These are phyloP conservation scores for Leccinellum rugosiceps DNA, from an alignment of 768 basidiomycete species.

Conservation along the genomic window DNA sequence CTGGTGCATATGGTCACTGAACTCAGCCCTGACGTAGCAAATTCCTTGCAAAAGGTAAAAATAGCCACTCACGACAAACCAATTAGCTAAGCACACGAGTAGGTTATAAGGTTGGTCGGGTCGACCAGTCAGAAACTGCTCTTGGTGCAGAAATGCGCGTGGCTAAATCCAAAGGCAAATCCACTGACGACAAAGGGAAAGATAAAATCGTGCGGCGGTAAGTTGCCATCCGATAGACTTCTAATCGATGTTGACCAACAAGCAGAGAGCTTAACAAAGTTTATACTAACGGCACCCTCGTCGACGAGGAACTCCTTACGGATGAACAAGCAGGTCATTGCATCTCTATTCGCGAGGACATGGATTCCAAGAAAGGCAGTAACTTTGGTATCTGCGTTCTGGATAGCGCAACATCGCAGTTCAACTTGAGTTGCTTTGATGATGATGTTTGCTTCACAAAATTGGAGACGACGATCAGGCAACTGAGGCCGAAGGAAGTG, in stretches of 20 bases:
- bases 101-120: conserved; percentile 94
- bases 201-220: conserved; percentile 89
- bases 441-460: conserved; percentile 93
- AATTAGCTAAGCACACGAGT: not conserved
- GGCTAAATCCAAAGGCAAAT: conserved; percentile 55
- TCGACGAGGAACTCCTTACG: conserved; percentile 82
- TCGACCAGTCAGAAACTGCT: conserved; percentile 96
- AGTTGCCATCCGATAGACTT: conserved; percentile 2
- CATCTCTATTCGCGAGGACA: conserved; percentile 74
- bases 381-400: conserved; percentile 87
- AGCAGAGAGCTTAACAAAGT: conserved; percentile 88
- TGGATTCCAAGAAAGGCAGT: conserved; percentile 36
- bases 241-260: conserved; percentile 1
- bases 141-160: conserved; percentile 95
- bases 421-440: conserved; percentile 83
- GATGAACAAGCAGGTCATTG: conserved; percentile 97
- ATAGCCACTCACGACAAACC: not conserved
- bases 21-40: conserved; percentile 44
- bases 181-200: conserved; percentile 50
- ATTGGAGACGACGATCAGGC: conserved; percentile 90
- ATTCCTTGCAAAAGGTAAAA: conserved; percentile 63
- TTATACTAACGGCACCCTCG: conserved; percentile 93
- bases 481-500: conserved; percentile 89
- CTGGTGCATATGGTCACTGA: conserved; percentile 1
- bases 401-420: conserved; percentile 94